phyloP scores from a whole-genome alignment of 2,329 filamentous ascomycete genomes.

The Talaromyces funiculosus region DNA sequence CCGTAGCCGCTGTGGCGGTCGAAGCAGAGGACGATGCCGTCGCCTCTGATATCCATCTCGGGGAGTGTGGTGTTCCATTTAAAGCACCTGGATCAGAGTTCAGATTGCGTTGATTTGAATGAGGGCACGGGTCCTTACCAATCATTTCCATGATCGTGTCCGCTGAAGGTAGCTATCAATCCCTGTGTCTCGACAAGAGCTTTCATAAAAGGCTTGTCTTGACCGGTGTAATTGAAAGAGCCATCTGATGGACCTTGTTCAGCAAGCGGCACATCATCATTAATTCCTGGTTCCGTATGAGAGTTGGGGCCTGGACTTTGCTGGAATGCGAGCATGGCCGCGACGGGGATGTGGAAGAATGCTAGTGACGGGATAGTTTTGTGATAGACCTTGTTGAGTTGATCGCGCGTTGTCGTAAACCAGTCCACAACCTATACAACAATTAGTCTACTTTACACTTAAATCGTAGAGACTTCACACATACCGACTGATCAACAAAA shows the following conservation, averaged over 20 bases:
- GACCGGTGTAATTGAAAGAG: constrained; percentile 29
- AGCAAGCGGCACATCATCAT: constrained; percentile 39
- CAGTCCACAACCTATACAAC: constrained; percentile 34
- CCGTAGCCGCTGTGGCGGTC: constrained; percentile 65
- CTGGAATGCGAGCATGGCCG: constrained; percentile 40
- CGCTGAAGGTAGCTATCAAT: constrained; percentile 55
- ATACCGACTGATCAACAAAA: constrained; percentile 41
- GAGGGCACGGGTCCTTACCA: constrained; percentile 47
- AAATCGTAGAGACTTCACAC: neutral
- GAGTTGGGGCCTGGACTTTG: constrained; percentile 36
- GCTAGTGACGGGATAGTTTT: constrained; percentile 32
- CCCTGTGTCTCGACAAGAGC: constrained; percentile 52
- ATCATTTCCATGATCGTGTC: constrained; percentile 61
- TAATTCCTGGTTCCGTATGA: constrained; percentile 42
- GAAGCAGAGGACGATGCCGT: constrained; percentile 49
- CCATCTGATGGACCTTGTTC: constrained; percentile 9
- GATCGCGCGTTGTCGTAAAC: constrained; percentile 36
- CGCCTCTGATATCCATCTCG: constrained; percentile 33
- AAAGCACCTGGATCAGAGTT: constrained; percentile 31
- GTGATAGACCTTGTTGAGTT: constrained; percentile 26
- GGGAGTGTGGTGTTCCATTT: constrained; percentile 30
- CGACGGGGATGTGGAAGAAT: constrained; percentile 52
- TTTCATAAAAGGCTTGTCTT: constrained; percentile 59
- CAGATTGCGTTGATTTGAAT: no score
- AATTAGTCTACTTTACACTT: neutral